Evolutionary conservation across 768 basidiomycete genomes (phyloP), one percentile per base, ranked within the genome.

Genomic region (Phaeotremella skinneri): DNA sequence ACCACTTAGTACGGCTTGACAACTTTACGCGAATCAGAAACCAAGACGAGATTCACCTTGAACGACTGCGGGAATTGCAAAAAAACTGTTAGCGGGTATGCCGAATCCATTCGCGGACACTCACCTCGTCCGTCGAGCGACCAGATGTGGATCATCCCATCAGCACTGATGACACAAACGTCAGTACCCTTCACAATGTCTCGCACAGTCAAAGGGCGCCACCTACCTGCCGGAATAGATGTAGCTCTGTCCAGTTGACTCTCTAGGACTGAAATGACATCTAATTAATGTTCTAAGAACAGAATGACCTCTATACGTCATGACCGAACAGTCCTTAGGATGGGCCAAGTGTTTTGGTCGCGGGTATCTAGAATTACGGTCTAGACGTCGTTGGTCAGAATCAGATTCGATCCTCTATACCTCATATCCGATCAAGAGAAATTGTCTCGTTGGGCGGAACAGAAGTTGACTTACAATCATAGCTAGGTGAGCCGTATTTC

Each of bases 171-270:
- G 14, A 29, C 48, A 27, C 9, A n/a, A 30, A 55, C 23, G n/a
- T 37, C 13, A 7, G 23, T 25, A 17, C 31, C 11, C n/a, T 37
- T 21, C 50, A 31, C 54, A 32, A 32, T 23, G 42, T 29, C 30
- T 45, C 25, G 42, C 61, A 16, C 25, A 26, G 16, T 34, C 41
- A 54, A 43, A 20, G 6, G 48, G 42, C 57, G 91, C 90, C 70
- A 96, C 90, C 5, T 86, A 82, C 17, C 90, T 89, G 25, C 94
- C 94, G 21, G 91, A 93, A 76, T 97, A 98, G 42, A 99, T 83
- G 78, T 98, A 99, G 66, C 88, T 89, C 58, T 84, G 82, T 7
- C 92, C 91, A 5, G 96, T 99, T 3, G 91, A 91, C 75, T 91
- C 88, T 3, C 81, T 81, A 21, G 96, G 96, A 66, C 91, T 93